Base-by-base conservation (phyloP, 208 protist genomes). In the Trypanosomatidae sp. region DNA sequence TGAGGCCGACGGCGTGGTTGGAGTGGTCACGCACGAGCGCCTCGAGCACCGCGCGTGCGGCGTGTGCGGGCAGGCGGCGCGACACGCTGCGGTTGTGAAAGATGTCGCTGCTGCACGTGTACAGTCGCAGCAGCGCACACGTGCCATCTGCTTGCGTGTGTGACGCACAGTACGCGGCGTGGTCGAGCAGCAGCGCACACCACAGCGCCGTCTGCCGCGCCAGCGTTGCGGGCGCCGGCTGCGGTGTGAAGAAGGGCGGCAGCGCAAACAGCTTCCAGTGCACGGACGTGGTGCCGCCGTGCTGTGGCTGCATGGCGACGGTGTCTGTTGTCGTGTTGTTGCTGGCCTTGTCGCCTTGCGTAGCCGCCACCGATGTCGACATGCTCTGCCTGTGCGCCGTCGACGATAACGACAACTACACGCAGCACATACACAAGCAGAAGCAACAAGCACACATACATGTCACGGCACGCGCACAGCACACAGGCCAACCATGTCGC, bases 221-320 rank as follows among this genome's bases (percentile, higher is more conserved):
- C 7, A 71, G 60, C 16, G 83, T 72, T 11, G 57, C 58, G 2
- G 78, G 49, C 5, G 70, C 53, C 21, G 76, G 73, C 54, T 92
- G 83, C 56, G 67, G 30, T 13, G 83, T 88, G 41, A 92, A 92
- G 43, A 92, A 92, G 7, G 83, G 83, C 6, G 83, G 83, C 4
- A 92, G 66, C 45, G 70, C 46, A 45, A 73, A 92, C 44, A 88
- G 86, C 13, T 39, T 61, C 79, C 83, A 92, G 50, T 85, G 74
- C 43, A 73, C 69, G 2, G 67, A 62, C 3, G 62, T 35, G 47
- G 62, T 52, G 1, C 10, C 11, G 4, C 43, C 30, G 30, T 35
- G 11, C n/a, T 35, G n/a, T n/a, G n/a, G n/a, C n/a, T n/a, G n/a
- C n/a, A n/a, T n/a, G n/a, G n/a, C n/a, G n/a, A n/a, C n/a, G n/a